Conservation (phyloP, 805 yeast genomes). For the Saccharomycopsis sp. region DNA sequence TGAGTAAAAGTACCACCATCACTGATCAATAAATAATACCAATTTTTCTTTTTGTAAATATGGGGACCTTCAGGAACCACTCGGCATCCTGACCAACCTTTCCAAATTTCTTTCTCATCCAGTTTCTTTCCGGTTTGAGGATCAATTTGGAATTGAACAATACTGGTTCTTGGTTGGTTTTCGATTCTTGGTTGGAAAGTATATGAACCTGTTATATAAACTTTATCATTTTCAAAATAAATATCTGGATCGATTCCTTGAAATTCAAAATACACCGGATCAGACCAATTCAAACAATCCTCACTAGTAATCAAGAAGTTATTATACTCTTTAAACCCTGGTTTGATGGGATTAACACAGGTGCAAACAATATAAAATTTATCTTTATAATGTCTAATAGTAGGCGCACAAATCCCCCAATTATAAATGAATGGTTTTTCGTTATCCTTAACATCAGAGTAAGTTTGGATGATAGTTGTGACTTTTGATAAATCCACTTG, state of each 20-base stretch:
- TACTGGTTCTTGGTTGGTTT: slow-evolving; percentile 9
- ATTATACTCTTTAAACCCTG: slow-evolving; percentile 6
- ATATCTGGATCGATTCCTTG: slow-evolving; percentile 16
- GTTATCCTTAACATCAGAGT: slow-evolving; percentile 4
- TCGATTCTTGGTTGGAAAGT: slow-evolving; percentile 3
- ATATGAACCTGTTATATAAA: slow-evolving; percentile 14
- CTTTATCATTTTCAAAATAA: slow-evolving; percentile 6
- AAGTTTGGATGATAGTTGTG: slow-evolving; percentile 6
- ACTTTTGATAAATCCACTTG: slow-evolving; percentile 7
- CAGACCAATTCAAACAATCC: slow-evolving; percentile 11
- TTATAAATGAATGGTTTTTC: slow-evolving; percentile 13
- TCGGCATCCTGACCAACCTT: slow-evolving; percentile 13
- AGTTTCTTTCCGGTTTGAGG: slow-evolving; percentile 3
- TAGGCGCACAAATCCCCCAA: slow-evolving; percentile 15
- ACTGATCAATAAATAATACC: slow-evolving; percentile 9
- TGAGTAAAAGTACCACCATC: slow-evolving; percentile 14
- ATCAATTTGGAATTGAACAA: slow-evolving; percentile 7
- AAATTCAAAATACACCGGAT: slow-evolving; percentile 14
- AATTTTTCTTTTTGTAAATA: slow-evolving; percentile 9
- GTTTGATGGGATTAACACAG: slow-evolving; percentile 8
- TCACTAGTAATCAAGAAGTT: slow-evolving; percentile 6
- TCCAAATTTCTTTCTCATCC: slow-evolving; percentile 7
- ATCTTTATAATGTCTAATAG: slow-evolving; percentile 7
- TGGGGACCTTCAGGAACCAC: slow-evolving; percentile 15
- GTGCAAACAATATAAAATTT: slow-evolving; percentile 13